Evolutionary conservation across 139 green algal genomes (phyloP).

Genomic region (Mesotaenium endlicherianum): DNA sequence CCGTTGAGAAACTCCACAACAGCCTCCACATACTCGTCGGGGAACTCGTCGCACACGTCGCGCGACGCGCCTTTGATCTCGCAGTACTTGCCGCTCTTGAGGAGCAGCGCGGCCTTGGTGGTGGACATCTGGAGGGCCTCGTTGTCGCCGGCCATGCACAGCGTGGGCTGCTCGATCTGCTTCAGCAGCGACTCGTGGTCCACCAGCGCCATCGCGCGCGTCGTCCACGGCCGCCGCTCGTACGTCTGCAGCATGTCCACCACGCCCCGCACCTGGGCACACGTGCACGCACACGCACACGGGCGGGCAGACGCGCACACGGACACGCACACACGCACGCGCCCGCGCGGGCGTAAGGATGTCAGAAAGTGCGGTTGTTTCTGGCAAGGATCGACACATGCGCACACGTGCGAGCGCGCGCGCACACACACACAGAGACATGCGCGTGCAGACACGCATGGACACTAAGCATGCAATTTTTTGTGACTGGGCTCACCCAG

Average conservation of each 20-base stretch:
- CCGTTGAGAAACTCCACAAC: constrained; percentile 14
- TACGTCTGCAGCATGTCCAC: constrained; percentile 35
- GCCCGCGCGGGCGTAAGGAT: too few relatives aligned
- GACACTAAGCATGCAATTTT: too few relatives aligned
- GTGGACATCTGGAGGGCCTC: constrained; percentile 26
- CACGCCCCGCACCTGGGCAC: constrained; percentile 8
- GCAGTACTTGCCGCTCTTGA: constrained; percentile 13
- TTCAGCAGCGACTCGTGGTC: constrained; percentile 15
- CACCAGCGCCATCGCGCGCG: background rate
- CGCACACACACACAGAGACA: too few relatives aligned
- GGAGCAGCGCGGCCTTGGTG: constrained; percentile 16
- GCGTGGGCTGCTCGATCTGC: background rate
- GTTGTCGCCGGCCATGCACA: constrained; percentile 30
- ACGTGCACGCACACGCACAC: background rate
- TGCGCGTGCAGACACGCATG: background rate
- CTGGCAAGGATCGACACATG: too few relatives aligned
- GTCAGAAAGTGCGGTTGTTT: too few relatives aligned
- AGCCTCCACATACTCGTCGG: constrained; percentile 3
- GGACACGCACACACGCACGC: too few relatives aligned
- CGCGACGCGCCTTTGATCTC: background rate
- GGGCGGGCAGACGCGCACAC: too few relatives aligned
- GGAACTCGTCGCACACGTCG: constrained; percentile 22
- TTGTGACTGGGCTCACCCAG: too few relatives aligned
- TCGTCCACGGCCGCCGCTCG: constrained; percentile 15
- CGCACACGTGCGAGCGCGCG: too few relatives aligned